Percentiles rank a stretch among this genome's conserved stretches.
Conservation (phyloP, 1,284 basidiomycete species). For the Mycosarcoma maydis region DNA sequence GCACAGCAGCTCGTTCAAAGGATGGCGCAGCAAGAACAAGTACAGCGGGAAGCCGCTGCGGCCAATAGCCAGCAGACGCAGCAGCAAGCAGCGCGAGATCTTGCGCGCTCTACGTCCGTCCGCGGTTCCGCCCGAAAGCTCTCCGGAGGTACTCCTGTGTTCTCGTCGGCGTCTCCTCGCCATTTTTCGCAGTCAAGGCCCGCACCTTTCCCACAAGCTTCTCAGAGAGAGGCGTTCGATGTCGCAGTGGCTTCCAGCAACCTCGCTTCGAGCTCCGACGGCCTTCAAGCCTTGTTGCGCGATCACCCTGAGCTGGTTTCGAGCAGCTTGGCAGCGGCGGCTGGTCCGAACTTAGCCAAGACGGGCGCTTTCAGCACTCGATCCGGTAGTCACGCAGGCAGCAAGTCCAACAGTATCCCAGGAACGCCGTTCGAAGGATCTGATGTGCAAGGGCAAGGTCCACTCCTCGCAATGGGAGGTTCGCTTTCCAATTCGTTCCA, state of each 20-base stretch:
- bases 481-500: constrained; percentile 46
- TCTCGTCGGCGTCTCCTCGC: constrained; percentile 39
- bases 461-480: constrained; percentile 28
- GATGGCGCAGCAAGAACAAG: constrained; percentile 37
- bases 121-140: constrained; percentile 16
- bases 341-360: constrained; percentile 51
- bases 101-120: constrained; percentile 35
- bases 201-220: constrained; percentile 49
- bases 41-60: constrained; percentile 15
- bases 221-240: constrained; percentile 54
- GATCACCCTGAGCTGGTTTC: constrained; percentile 66
- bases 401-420: constrained; percentile 39
- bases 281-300: constrained; percentile 62
- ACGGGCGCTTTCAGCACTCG: constrained; percentile 37
- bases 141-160: constrained; percentile 29
- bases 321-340: constrained; percentile 56
- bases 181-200: constrained; percentile 50
- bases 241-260: constrained; percentile 56
- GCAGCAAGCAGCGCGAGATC: constrained; percentile 2
- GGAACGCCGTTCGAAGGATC: constrained; percentile 33
- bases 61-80: constrained; percentile 2
- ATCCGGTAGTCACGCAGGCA: constrained; percentile 37
- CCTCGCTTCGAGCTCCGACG: constrained; percentile 55
- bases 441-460: constrained; percentile 16
- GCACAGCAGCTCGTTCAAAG: constrained; percentile 35